A percentile compares a stretch with the other conserved stretches of the same genome.
These are phyloP conservation scores for Curvularia hawaiiensis DNA, from an alignment of 2,329 filamentous ascomycete species.

Conservation along the genomic window DNA sequence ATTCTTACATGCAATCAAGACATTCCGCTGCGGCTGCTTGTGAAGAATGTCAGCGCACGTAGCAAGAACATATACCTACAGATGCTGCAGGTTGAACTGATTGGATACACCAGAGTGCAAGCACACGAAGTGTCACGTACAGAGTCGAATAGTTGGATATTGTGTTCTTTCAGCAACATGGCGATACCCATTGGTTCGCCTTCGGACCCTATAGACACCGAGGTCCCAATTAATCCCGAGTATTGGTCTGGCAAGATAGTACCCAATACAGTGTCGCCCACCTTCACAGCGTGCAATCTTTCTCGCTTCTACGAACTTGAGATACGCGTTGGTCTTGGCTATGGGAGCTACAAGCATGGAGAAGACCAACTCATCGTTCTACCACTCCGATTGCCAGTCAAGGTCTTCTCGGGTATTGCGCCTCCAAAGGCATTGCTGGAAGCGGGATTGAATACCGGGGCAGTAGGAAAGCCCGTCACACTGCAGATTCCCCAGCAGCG, in stretches of 20 bases:
- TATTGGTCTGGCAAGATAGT: constrained; percentile 75
- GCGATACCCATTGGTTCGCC: constrained; percentile 68
- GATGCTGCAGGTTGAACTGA: constrained; percentile 79
- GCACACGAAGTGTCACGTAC: constrained; percentile 75
- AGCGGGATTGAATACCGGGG: constrained; percentile 56
- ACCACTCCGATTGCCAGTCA: constrained; percentile 77
- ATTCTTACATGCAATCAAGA: constrained; percentile 90
- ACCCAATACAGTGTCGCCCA: constrained; percentile 85
- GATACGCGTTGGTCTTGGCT: constrained; percentile 76
- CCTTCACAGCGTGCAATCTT: constrained; percentile 89
- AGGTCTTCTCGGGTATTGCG: constrained; percentile 85
- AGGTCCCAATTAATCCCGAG: constrained; percentile 70
- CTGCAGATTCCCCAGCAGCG: constrained; percentile 22
- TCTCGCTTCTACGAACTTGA: constrained; percentile 82
- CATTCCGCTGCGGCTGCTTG: constrained; percentile 77
- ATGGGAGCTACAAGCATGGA: constrained; percentile 63
- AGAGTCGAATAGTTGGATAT: constrained; percentile 76
- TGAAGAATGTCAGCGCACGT: constrained; percentile 74
- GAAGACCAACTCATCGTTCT: constrained; percentile 77
- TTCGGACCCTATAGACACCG: constrained; percentile 64
- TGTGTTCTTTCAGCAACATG: constrained; percentile 74
- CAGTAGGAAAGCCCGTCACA: constrained; percentile 16
- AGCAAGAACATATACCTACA: constrained; percentile 75
- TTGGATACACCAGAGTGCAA: constrained; percentile 78
- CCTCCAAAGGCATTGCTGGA: constrained; percentile 78